These are phyloP conservation scores for Ploettnerulaceae sp. DNA, from an alignment of 2,329 filamentous ascomycete genomes.

Conservation along the genomic window DNA sequence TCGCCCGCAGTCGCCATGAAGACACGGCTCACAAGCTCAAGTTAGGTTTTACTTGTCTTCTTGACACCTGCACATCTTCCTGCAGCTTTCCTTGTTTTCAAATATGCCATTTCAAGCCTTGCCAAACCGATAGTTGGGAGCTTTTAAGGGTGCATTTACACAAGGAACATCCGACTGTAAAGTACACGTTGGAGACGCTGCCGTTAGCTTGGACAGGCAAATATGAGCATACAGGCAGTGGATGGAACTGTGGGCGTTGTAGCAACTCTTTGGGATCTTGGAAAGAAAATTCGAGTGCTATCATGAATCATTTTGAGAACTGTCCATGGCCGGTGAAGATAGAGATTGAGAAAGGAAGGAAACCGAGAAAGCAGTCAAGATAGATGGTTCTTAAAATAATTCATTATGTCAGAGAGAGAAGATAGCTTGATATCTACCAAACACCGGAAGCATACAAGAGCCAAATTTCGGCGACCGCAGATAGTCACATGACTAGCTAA, in stretches of 20 bases:
- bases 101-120: constrained; percentile 3
- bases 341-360: not conserved
- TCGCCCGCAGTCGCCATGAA: not conserved
- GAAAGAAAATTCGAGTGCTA: constrained; percentile 2
- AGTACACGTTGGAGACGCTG: not conserved
- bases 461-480: too few species aligned
- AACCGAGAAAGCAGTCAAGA: not conserved
- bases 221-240: not conserved
- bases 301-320: not conserved
- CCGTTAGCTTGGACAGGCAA: constrained; percentile 2
- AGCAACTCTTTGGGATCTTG: not conserved
- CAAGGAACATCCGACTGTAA: not conserved
- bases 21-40: not conserved
- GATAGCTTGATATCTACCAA: too few species aligned
- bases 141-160: not conserved
- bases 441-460: too few species aligned
- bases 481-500: too few species aligned
- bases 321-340: constrained; percentile 1
- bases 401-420: too few species aligned
- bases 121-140: constrained; percentile 1
- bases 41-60: constrained; percentile 6
- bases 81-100: constrained; percentile 11
- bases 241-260: not conserved
- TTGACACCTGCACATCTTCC: constrained; percentile 3
- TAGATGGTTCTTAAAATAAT: too few species aligned